Percentiles rank a stretch among this genome's conserved stretches.
phyloP scores from a whole-genome alignment of 345 rosid genomes.

The Aethionema arabicum region DNA sequence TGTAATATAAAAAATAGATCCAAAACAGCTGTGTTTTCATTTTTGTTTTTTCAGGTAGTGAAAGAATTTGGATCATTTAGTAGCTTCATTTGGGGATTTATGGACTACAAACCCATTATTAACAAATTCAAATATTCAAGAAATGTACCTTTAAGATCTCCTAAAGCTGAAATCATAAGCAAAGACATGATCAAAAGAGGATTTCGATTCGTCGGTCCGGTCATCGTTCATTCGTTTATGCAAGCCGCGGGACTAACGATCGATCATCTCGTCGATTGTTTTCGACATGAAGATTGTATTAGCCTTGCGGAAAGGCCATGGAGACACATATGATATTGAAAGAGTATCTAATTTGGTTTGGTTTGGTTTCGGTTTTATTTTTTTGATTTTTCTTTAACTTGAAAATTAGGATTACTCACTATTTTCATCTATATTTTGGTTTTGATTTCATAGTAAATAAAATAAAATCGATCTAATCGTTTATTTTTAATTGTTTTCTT shows the following conservation, averaged over 20 bases:
- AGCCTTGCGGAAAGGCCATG: conserved; percentile 86
- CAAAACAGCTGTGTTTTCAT: neutral
- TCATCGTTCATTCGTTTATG: conserved; percentile 88
- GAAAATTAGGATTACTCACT: no score
- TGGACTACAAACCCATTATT: conserved; percentile 74
- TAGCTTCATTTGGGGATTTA: conserved; percentile 78
- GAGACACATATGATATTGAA: conserved; percentile 61
- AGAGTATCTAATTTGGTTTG: neutral
- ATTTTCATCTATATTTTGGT: no score
- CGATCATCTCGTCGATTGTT: conserved; percentile 88
- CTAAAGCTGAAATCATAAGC: conserved; percentile 88
- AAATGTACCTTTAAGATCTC: conserved; percentile 74
- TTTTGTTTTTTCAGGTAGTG: conserved; percentile 44
- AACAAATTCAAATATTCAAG: conserved; percentile 71
- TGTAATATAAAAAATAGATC: neutral
- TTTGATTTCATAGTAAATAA: no score
- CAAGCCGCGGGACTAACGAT: conserved; percentile 91
- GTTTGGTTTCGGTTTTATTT: neutral
- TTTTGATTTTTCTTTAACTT: conserved; percentile 11
- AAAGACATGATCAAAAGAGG: conserved; percentile 77
- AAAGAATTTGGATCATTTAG: conserved; percentile 86
- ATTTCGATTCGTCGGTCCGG: conserved; percentile 90
- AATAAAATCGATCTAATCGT: no score
- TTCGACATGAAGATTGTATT: conserved; percentile 71
- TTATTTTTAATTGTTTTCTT: no score